Evolutionary conservation across 257 asterid species (phyloP).

Genomic region (Salvia miltiorrhiza): DNA sequence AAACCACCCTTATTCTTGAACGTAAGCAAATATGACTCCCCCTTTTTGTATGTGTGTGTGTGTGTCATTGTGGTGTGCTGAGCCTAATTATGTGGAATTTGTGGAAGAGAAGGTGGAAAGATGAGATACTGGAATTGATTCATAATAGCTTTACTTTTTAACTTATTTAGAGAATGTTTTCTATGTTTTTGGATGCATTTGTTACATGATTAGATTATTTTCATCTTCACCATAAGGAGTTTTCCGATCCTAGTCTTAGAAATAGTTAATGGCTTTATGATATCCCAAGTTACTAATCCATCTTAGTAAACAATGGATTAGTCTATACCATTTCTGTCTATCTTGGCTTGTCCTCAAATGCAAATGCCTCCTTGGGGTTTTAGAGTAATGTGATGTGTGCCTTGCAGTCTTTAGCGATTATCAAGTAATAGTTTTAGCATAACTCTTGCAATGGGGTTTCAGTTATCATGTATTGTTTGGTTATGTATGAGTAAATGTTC

Average conservation of each 20-base stretch:
- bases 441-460: background rate
- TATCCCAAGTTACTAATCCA: too few relatives aligned
- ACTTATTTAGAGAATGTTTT: background rate
- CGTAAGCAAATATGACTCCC: constrained; percentile 38
- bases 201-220: too few relatives aligned
- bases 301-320: too few relatives aligned
- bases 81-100: constrained; percentile 3
- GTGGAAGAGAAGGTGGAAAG: background rate
- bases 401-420: background rate
- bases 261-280: too few relatives aligned
- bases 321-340: too few relatives aligned
- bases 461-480: background rate
- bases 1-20: constrained; percentile 92
- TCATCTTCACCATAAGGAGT: too few relatives aligned
- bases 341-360: too few relatives aligned
- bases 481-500: background rate
- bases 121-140: background rate
- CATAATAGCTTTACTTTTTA: background rate
- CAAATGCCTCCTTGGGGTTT: background rate
- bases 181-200: background rate
- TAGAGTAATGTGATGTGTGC: background rate
- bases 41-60: background rate
- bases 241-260: too few relatives aligned
- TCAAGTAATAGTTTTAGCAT: too few relatives aligned
- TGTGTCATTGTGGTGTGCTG: background rate